Evolutionary conservation across 2,329 filamentous ascomycete species (phyloP), one percentile per base, ranked within the genome.

Genomic region (Phaeosphaeriaceae sp.): DNA sequence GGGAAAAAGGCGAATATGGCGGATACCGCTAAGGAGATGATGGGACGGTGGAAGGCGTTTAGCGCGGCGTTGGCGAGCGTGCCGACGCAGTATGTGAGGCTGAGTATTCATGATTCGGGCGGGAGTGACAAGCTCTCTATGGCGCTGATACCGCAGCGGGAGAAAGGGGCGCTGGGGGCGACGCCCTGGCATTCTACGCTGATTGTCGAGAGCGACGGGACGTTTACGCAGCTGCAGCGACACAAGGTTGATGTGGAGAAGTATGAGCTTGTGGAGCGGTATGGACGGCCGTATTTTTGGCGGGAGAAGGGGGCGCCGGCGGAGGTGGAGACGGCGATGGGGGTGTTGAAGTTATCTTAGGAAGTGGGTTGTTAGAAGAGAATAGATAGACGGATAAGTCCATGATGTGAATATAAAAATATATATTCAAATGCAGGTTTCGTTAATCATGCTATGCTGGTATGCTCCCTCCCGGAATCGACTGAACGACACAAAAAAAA

Each of bases 21-120:
- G 7, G 50, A 60, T 8, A 65, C 66, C 1, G 63, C 67, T n/a
- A 63, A 66, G 45, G 56, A 63, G n/a, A 70, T 68, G 67, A 66
- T 69, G 52, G 51, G 46, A 6, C 56, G 66, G 3, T 67, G 66
- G 54, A 68, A 65, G 48, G 62, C 61, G 3, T 65, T 65, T 29
- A 52, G 59, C 1, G 54, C 57, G 16, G 62, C 62, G n/a, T 42
- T 67, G 42, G 58, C 58, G 32, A 47, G 55, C 1, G 54, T 53
- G 6, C 53, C 54, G 17, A 61, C 52, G 12, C 54, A 59, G 15
- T 62, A 64, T 29, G 60, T 71, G 16, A 59, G 66, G 11, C 51
- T 70, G 11, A 70, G 65, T 2, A 71, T 71, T 36, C 68, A 70
- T 42, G 61, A 66, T 29, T 68, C 67, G 9, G 60, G 60, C 17